Percentiles rank a stretch among this genome's conserved stretches.
Conservation (phyloP, 371 early-diverging fungal species). For the Cladochytrium tenue region DNA sequence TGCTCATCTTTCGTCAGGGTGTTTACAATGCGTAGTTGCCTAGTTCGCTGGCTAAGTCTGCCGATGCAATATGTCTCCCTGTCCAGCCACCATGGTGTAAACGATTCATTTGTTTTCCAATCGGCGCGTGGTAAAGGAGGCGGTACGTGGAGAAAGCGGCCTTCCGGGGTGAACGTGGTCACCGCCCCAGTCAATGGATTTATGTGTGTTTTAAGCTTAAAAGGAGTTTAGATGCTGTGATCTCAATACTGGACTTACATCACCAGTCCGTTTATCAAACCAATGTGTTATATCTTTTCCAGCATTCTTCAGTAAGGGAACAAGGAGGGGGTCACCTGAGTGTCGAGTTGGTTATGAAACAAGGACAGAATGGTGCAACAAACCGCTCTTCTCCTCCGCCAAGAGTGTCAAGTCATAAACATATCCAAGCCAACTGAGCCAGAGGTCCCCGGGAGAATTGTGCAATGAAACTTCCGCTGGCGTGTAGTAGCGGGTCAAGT, state of each 20-base stretch:
- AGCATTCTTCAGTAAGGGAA: constrained; percentile 51
- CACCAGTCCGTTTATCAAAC: constrained; percentile 50
- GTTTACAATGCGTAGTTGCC: constrained; percentile 50
- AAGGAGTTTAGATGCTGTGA: background rate
- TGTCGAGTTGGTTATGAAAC: no score
- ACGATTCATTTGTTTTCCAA: constrained; percentile 28
- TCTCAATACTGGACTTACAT: constrained; percentile 41
- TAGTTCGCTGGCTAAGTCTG: constrained; percentile 37
- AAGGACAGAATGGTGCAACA: background rate
- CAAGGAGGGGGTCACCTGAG: constrained; percentile 39
- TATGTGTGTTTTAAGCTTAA: constrained; percentile 43
- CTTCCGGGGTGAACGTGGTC: constrained; percentile 48
- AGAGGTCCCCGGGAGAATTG: constrained; percentile 46
- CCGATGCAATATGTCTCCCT: constrained; percentile 47
- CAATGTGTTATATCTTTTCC: constrained; percentile 60
- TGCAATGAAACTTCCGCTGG: constrained; percentile 51
- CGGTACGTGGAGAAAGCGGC: constrained; percentile 49
- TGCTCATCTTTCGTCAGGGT: constrained; percentile 55
- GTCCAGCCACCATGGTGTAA: constrained; percentile 53
- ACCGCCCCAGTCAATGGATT: constrained; percentile 43
- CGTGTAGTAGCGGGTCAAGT: constrained; percentile 44
- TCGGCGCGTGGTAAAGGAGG: constrained; percentile 46
- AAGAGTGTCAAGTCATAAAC: constrained; percentile 53
- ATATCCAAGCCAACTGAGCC: constrained; percentile 56
- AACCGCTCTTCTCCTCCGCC: constrained; percentile 36